Evolutionary conservation across 805 yeast genomes (phyloP), one percentile per base, ranked within the genome.

Genomic region (Cyberlindnera veronae): DNA sequence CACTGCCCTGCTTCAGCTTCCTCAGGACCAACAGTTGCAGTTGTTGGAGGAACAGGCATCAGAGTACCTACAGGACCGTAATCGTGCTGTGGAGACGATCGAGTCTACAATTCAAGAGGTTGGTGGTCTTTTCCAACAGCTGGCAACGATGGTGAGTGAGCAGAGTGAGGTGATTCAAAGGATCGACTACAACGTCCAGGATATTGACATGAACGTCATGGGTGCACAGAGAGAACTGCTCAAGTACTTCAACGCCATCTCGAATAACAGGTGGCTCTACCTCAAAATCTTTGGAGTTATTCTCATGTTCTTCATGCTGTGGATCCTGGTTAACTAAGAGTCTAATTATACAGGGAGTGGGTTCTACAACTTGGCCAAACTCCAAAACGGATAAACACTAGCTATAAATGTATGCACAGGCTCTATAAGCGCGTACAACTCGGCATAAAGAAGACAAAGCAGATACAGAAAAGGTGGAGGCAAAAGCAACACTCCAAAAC

Each of bases 101-200:
- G 99, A 93, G 60, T 76, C 88, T n/a, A 93, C 99, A 0, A 93
- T 93, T 46, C 91, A 91, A 57, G 98, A 93, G 62, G 95, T 93
- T 35, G 99, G 99, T 31, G 84, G 85, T 36, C 71, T 93, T 45
- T 93, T 93, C 67, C 91, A 86, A 54, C 99, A 93, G 63, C 71
- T 93, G 53, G 96, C 98, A 5, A 84, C 95, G 1, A 91, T 93
- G 98, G 97, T 93, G 7, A 89, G 86, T 46, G 98, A 93, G 62
- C 99, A 93, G 64, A 91, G 98, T 29, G 99, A 93, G 54, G 85
- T 84, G 13, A 91, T 93, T 42, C 98, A 91, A 62, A 72, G 98
- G 57, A 93, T 93, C 48, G 99, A 93, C 64, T 86, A 81, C 41
- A 90, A 93, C 58, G 95, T 95, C 6, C 96, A 90, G 52, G 98